Conservation (phyloP, 2,329 filamentous ascomycete species). For the Cercospora janseana region DNA sequence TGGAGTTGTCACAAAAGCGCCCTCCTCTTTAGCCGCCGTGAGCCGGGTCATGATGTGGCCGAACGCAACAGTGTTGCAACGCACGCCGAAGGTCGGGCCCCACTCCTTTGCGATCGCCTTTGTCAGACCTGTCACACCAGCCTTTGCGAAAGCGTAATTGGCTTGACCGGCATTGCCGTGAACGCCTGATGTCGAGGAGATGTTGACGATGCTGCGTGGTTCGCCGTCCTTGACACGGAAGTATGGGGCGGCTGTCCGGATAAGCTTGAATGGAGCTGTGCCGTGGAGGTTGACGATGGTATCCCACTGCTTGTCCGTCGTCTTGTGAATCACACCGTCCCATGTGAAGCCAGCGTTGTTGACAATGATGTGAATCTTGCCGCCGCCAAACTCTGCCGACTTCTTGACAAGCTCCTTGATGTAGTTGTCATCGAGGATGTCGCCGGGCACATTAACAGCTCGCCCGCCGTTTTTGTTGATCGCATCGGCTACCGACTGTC, state of each 20-base stretch:
- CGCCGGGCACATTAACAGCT: conserved; percentile 72
- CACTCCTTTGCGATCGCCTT: conserved; percentile 91
- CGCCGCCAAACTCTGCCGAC: conserved; percentile 74
- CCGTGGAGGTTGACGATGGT: conserved; percentile 80
- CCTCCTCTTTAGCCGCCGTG: conserved; percentile 80
- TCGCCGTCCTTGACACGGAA: conserved; percentile 84
- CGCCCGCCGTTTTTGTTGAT: conserved; percentile 68
- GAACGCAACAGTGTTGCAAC: conserved; percentile 81
- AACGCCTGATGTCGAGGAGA: conserved; percentile 76
- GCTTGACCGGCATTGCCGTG: conserved; percentile 89
- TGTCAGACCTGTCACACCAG: conserved; percentile 76
- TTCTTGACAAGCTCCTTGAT: conserved; percentile 69
- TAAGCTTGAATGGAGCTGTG: conserved; percentile 80
- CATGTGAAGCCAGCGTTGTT: conserved; percentile 93
- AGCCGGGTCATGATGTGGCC: conserved; percentile 77
- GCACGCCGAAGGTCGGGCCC: conserved; percentile 78
- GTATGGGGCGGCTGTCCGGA: conserved; percentile 76
- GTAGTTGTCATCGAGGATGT: conserved; percentile 71
- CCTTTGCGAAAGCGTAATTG: conserved; percentile 84
- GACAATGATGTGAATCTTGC: conserved; percentile 87
- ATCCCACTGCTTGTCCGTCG: conserved; percentile 88
- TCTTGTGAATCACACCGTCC: conserved; percentile 92
- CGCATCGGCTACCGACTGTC: conserved; percentile 59
- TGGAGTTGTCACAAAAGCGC: conserved; percentile 72
- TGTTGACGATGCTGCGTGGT: conserved; percentile 76